These are phyloP conservation scores for Stachybotrys echinatus DNA, from an alignment of 2,329 filamentous ascomycete genomes.

Conservation along the genomic window DNA sequence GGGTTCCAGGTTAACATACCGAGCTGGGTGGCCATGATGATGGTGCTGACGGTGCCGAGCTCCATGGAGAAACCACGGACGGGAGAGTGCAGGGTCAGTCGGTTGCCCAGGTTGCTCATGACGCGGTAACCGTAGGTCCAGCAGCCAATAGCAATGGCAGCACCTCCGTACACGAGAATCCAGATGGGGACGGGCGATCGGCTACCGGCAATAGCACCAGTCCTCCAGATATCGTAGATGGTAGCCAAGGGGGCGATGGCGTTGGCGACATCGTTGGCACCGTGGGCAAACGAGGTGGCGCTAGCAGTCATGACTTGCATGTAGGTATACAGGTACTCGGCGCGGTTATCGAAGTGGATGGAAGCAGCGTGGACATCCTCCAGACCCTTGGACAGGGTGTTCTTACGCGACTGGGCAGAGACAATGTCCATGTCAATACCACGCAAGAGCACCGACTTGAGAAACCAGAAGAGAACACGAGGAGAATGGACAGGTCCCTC, in stretches of 20 bases:
- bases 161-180: conserved; percentile 52
- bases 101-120: conserved; percentile 58
- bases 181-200: conserved; percentile 51
- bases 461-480: neutral
- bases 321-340: conserved; percentile 56
- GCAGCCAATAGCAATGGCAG: conserved; percentile 48
- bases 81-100: conserved; percentile 57
- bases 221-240: conserved; percentile 56
- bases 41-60: conserved; percentile 55
- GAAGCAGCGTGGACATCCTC: conserved; percentile 48
- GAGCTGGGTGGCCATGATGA: conserved; percentile 55
- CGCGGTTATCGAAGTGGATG: conserved; percentile 49
- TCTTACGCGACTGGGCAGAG: conserved; percentile 23
- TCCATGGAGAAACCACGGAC: conserved; percentile 56
- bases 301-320: conserved; percentile 56
- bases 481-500: neutral
- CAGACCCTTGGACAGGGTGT: conserved; percentile 42
- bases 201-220: conserved; percentile 33
- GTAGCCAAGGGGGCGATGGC: conserved; percentile 59
- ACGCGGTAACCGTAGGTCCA: conserved; percentile 61
- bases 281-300: conserved; percentile 60
- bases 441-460: neutral
- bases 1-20: neutral
- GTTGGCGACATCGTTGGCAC: conserved; percentile 61
- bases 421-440: conserved; percentile 1